Conservation (phyloP, 495 filamentous ascomycete genomes). For the Penicillium crystallinum region DNA sequence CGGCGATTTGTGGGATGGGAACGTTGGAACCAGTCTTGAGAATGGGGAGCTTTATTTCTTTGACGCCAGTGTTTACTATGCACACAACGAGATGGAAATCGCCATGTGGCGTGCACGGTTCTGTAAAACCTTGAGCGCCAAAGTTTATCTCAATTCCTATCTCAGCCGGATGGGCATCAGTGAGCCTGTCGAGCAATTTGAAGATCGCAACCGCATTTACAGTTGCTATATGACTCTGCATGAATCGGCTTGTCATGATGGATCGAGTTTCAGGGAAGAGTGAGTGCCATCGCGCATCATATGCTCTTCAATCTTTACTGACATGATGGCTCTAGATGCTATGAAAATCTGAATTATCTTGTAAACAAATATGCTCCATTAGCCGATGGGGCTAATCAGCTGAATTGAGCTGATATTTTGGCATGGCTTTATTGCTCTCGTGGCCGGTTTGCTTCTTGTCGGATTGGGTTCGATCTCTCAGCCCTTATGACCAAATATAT, state of each 20-base stretch:
- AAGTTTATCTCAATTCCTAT: background rate
- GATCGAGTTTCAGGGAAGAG: background rate
- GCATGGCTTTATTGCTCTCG: no score
- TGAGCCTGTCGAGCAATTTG: background rate
- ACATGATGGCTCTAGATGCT: background rate
- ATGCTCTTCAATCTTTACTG: background rate
- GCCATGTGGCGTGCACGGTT: background rate
- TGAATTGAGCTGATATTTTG: no score
- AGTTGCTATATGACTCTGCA: background rate
- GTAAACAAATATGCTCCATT: background rate
- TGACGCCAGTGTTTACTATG: background rate
- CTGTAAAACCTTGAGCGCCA: background rate
- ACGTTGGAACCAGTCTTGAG: background rate
- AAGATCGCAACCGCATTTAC: background rate
- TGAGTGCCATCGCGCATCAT: background rate
- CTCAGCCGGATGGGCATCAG: background rate
- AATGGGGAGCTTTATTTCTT: background rate
- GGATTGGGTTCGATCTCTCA: no score
- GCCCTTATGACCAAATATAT: no score
- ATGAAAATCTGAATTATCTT: background rate
- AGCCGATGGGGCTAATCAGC: background rate
- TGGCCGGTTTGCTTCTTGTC: no score
- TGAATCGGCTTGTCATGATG: background rate
- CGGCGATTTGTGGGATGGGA: slow-evolving; percentile 7
- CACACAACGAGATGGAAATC: background rate